These are phyloP conservation scores for Athelia sp. DNA, from an alignment of 1,284 basidiomycete species.

Conservation along the genomic window DNA sequence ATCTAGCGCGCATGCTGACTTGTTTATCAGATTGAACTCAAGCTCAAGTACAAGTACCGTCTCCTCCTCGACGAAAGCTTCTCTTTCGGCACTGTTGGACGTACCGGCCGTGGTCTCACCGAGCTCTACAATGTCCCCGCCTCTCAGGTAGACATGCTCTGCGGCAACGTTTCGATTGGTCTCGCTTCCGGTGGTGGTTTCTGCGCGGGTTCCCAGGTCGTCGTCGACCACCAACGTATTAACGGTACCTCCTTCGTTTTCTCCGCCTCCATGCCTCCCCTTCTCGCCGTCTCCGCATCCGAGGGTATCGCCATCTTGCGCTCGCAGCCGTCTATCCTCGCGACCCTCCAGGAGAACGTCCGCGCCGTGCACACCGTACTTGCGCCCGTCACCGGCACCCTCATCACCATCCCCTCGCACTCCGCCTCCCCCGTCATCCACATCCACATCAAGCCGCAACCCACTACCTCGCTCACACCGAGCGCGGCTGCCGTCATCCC, in stretches of 20 bases:
- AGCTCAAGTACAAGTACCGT: conserved; percentile 94
- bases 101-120: conserved; percentile 91
- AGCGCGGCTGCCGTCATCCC: conserved; percentile 19
- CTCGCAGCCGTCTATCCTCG: conserved; percentile 70
- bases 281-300: conserved; percentile 84
- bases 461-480: conserved; percentile 23
- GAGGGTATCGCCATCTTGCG: conserved; percentile 80
- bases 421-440: conserved; percentile 86
- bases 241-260: conserved; percentile 96
- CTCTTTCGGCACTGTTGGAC: conserved; percentile 90
- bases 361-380: conserved; percentile 72
- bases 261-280: conserved; percentile 90
- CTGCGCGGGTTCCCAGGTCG: conserved; percentile 84
- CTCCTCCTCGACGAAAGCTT: conserved; percentile 92
- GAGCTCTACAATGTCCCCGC: conserved; percentile 91
- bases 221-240: conserved; percentile 95
- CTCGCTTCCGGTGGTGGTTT: conserved; percentile 90
- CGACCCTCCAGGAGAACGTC: conserved; percentile 78
- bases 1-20: background rate
- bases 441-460: conserved; percentile 56
- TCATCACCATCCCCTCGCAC: conserved; percentile 80
- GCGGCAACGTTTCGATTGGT: conserved; percentile 85
- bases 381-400: conserved; percentile 64
- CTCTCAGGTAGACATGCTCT: conserved; percentile 73
- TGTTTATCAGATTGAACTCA: conserved; percentile 76